A percentile compares a stretch with the other conserved stretches of the same genome.
Evolutionary conservation across 2,329 filamentous ascomycete genomes (phyloP).

Genomic region (Fusarium neocosmosporiellum): DNA sequence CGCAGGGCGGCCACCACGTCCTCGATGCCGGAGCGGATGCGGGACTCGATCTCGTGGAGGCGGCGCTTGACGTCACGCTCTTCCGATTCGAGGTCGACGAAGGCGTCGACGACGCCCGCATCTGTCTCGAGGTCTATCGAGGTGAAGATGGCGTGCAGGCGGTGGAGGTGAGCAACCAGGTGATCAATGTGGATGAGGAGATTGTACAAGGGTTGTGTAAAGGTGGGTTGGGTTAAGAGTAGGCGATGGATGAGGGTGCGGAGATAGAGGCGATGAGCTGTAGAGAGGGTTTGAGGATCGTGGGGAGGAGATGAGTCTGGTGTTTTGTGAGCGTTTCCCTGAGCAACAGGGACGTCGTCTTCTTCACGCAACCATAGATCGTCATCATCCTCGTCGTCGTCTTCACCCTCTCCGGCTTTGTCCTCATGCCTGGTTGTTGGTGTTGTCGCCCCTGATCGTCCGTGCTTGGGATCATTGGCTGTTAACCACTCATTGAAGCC

Average conservation of each 20-base stretch:
- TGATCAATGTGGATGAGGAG: constrained; percentile 82
- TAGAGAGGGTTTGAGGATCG: constrained; percentile 86
- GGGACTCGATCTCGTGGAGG: constrained; percentile 70
- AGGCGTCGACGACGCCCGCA: constrained; percentile 82
- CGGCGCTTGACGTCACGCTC: constrained; percentile 75
- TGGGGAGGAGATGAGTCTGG: constrained; percentile 54
- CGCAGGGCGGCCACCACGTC: constrained; percentile 70
- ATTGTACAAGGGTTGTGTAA: constrained; percentile 73
- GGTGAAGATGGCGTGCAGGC: constrained; percentile 80
- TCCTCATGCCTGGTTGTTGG: constrained; percentile 30
- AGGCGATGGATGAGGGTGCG: constrained; percentile 73
- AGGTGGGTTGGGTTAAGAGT: constrained; percentile 71
- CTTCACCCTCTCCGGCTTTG: constrained; percentile 9
- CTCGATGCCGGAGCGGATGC: constrained; percentile 75
- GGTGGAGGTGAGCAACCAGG: constrained; percentile 79
- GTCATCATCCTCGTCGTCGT: constrained; percentile 35
- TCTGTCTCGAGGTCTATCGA: constrained; percentile 85
- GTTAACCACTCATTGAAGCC: constrained; percentile 82
- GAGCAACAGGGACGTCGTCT: constrained; percentile 2
- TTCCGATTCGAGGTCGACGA: constrained; percentile 77
- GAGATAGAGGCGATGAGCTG: constrained; percentile 83
- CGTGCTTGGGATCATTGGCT: constrained; percentile 51
- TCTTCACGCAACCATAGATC: constrained; percentile 45
- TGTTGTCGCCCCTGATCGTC: constrained; percentile 39
- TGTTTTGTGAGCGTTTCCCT: constrained; percentile 40